phyloP scores from a whole-genome alignment of 1,139 yeast species.

The Hansenula sp. region DNA sequence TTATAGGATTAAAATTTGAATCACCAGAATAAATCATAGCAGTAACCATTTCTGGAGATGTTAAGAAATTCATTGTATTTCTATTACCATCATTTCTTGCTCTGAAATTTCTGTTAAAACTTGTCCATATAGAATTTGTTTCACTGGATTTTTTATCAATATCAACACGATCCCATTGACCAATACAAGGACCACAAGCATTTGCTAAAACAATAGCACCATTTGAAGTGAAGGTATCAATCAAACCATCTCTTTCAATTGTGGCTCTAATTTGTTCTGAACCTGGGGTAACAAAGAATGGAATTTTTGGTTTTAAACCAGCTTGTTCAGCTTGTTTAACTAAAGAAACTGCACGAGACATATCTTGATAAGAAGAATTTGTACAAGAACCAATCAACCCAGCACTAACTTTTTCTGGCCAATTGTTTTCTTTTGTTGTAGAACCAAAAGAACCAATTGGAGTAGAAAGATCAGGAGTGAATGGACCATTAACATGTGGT shows the following conservation, averaged over 20 bases:
- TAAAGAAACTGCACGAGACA: conserved; percentile 90
- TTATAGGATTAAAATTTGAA: conserved; percentile 82
- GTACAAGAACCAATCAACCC: conserved; percentile 98
- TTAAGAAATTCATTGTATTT: conserved; percentile 91
- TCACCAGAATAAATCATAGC: conserved; percentile 95
- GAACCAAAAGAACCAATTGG: conserved; percentile 70
- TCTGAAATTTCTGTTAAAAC: conserved; percentile 94
- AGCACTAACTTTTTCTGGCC: conserved; percentile 82
- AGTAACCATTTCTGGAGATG: conserved; percentile 96
- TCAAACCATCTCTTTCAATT: conserved; percentile 88
- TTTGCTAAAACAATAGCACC: conserved; percentile 93
- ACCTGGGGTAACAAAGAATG: conserved; percentile 95
- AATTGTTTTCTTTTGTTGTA: conserved; percentile 59
- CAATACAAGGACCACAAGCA: conserved; percentile 99
- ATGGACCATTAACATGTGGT: conserved; percentile 92
- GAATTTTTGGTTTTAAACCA: conserved; percentile 89
- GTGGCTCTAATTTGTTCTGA: conserved; percentile 99
- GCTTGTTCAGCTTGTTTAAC: conserved; percentile 78
- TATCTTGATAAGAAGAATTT: conserved; percentile 94
- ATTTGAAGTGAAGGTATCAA: conserved; percentile 70
- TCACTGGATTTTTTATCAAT: conserved; percentile 63
- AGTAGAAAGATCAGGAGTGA: conserved; percentile 90
- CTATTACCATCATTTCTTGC: conserved; percentile 98
- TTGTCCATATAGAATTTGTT: conserved; percentile 83
- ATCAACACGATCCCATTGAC: conserved; percentile 90